These are phyloP conservation scores for Cutaneotrichosporon dermatis DNA, from an alignment of 1,284 basidiomycete genomes.

Conservation along the genomic window DNA sequence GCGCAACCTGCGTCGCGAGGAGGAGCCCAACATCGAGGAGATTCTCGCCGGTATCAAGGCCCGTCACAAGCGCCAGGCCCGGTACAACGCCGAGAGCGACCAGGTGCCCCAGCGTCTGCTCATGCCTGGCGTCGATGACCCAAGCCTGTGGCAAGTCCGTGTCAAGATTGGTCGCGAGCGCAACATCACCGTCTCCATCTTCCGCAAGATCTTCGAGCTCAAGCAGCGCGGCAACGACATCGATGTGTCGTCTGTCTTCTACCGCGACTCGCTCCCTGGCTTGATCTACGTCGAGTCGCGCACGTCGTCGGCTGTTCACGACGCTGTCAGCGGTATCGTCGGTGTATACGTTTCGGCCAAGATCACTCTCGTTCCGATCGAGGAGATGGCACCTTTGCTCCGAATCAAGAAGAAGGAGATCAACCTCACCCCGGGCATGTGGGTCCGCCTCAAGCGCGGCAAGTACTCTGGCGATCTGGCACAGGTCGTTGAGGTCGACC, in stretches of 20 bases:
- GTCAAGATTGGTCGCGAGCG: constrained; percentile 90
- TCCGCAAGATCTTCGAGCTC: constrained; percentile 70
- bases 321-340: constrained; percentile 83
- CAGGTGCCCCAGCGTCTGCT: constrained; percentile 90
- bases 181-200: constrained; percentile 88
- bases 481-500: constrained; percentile 90
- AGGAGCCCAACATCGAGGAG: constrained; percentile 78
- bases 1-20: constrained; percentile 66
- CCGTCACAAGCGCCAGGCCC: constrained; percentile 66
- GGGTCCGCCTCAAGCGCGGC: constrained; percentile 92
- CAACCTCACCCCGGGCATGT: constrained; percentile 78
- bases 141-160: constrained; percentile 90
- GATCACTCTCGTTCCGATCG: constrained; percentile 84
- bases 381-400: constrained; percentile 95
- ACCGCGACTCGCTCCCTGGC: constrained; percentile 88
- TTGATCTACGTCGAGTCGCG: constrained; percentile 96
- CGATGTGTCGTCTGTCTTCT: constrained; percentile 85
- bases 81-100: constrained; percentile 85
- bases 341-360: constrained; percentile 77
- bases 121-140: constrained; percentile 95
- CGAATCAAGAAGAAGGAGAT: constrained; percentile 93
- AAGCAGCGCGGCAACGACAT: constrained; percentile 60
- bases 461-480: constrained; percentile 94
- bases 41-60: constrained; percentile 80
- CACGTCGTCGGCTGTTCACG: constrained; percentile 76